Evolutionary conservation across 1,284 basidiomycete species (phyloP), one percentile per base, ranked within the genome.

Genomic region (Ceratobasidium sp.): DNA sequence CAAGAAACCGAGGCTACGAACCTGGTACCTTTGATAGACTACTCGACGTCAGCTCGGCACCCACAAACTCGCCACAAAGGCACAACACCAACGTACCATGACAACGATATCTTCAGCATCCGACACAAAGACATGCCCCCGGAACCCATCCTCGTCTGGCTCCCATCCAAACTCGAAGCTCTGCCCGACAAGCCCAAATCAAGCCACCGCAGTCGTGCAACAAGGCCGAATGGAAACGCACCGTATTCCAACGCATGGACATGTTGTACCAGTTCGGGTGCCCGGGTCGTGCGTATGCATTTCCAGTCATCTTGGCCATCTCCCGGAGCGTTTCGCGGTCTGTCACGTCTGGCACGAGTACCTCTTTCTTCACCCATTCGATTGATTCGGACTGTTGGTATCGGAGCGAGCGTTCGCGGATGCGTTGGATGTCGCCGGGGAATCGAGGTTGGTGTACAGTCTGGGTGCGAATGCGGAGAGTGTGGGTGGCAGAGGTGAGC

Each of bases 131-230:
- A 98, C 90, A 81, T 98, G 96, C 0, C 97, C 97, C 61, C 97
- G 88, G 78, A 98, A 91, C 0, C 96, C 96, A 79, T 95, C 88
- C 11, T 89, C 86, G 68, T 84, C 82, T 9, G 83, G 80, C 72
- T 75, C 92, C 95, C 95, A 98, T 0, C 98, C 98, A 80, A 98
- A 93, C 2, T 95, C 95, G 77, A 91, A 90, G 77, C 90, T 92
- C 92, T 94, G 76, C 43, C 37, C 43, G 22, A 76, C 14, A 8
- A 22, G 24, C 56, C 43, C n/a, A 39, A 27, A 41, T 62, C 13
- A 61, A 29, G 39, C 27, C 65, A 41, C 51, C 31, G 31, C 56
- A 71, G 65, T 31, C 56, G 24, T 24, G 5, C 34, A 22, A 37
- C n/a, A 22, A n/a, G 13, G 8, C 13, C 34, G 34, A 66, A 54